A percentile compares a stretch with the other conserved stretches of the same genome.
These are phyloP conservation scores for Naganishia onofrii DNA, from an alignment of 768 basidiomycete genomes.

Conservation along the genomic window DNA sequence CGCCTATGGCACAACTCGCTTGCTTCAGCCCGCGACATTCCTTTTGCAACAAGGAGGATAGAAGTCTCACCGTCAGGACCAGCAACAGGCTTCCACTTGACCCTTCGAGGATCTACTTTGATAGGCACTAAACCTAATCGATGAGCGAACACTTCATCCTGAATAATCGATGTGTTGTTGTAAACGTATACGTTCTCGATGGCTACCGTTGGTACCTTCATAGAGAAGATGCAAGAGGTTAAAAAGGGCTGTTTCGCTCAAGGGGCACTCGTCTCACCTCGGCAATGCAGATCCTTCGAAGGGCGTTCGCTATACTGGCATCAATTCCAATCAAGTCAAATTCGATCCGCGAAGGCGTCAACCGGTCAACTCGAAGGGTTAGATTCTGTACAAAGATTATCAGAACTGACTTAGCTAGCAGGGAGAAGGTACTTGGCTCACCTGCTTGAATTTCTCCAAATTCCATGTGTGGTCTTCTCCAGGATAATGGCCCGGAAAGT, in stretches of 20 bases:
- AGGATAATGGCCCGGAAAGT: slow-evolving; percentile 85
- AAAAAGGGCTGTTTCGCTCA: neutral
- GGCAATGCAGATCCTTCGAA: slow-evolving; percentile 85
- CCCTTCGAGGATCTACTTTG: slow-evolving; percentile 72
- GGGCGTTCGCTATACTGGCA: slow-evolving; percentile 91
- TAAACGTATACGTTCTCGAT: slow-evolving; percentile 88
- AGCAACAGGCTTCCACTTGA: slow-evolving; percentile 56
- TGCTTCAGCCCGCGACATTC: slow-evolving; percentile 34
- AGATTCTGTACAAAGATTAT: slow-evolving; percentile 57
- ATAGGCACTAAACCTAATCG: slow-evolving; percentile 89
- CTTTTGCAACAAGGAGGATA: neutral
- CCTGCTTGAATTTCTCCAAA: slow-evolving; percentile 69
- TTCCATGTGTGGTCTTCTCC: slow-evolving; percentile 83
- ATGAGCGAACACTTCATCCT: slow-evolving; percentile 88
- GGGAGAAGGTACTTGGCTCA: slow-evolving; percentile 53
- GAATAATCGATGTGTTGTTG: slow-evolving; percentile 91
- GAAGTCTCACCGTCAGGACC: slow-evolving; percentile 11
- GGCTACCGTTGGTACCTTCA: slow-evolving; percentile 70
- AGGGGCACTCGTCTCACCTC: slow-evolving; percentile 62
- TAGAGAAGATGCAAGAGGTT: neutral
- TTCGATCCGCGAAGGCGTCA: slow-evolving; percentile 80
- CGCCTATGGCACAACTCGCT: slow-evolving; percentile 38
- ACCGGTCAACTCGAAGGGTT: slow-evolving; percentile 66
- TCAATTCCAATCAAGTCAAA: slow-evolving; percentile 95
- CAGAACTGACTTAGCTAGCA: neutral